Evolutionary conservation across 2,329 filamentous ascomycete genomes (phyloP), one percentile per base, ranked within the genome.

Genomic region (Apiospora kogelbergensis): DNA sequence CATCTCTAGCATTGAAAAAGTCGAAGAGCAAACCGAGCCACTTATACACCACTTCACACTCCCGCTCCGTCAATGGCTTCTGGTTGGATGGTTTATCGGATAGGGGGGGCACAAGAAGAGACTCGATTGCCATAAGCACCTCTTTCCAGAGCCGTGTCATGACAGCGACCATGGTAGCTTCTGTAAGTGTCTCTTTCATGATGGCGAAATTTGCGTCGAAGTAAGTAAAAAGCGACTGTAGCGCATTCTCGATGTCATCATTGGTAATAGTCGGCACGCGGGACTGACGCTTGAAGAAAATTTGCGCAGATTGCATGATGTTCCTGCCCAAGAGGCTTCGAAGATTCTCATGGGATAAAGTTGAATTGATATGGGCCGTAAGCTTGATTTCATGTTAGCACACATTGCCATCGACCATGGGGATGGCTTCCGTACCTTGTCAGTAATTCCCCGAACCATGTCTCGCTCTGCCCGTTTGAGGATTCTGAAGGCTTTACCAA

Each of bases 141-240:
- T 99, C 96, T 81, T 99, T 99, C 96, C 96, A 99, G 6, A 99
- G 83, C 60, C 96, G 90, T 26, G 94, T 97, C 96, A 99, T 99
- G 75, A 99, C 96, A 78, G 96, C 95, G 74, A 95, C 90, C 95
- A 99, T 98, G n/a, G 96, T 97, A 69, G 94, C 91, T 69, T 94
- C 92, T 0, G 96, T 98, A 68, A 99, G 84, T 0, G 95, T 98
- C 80, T 96, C 90, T 82, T 98, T 98, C 95, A 99, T 97, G 74
- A 98, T 97, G 70, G 94, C 94, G 80, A 99, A 99, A 77, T 99
- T 99, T 78, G 98, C 95, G 78, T 99, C 93, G 78, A 99, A 99
- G 80, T 99, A 99, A 67, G 90, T 88, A 78, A 98, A 96, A 0
- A 99, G 86, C 5, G 94, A 92, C 74, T 92, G 90, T 15, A 99